phyloP scores from a whole-genome alignment of 129 eudicot genomes.

The Heracleum sosnowskyi region DNA sequence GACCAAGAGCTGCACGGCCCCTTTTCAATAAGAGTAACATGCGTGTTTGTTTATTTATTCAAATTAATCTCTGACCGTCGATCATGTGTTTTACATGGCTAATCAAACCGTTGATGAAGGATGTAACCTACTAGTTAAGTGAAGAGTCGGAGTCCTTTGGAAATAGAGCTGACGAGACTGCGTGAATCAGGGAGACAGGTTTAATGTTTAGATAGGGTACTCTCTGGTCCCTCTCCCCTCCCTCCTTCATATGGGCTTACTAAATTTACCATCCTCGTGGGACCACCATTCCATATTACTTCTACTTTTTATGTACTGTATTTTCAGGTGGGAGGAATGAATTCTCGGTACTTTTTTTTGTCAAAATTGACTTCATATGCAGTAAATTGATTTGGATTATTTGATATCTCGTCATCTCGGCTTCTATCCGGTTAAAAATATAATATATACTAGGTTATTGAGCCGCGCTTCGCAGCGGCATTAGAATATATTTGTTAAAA shows the following conservation, averaged over 20 bases:
- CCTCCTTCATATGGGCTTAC: too few relatives aligned
- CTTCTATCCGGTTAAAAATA: too few relatives aligned
- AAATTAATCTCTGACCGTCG: background rate
- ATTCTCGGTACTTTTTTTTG: background rate
- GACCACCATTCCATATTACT: background rate
- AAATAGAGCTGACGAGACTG: background rate
- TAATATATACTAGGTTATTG: too few relatives aligned
- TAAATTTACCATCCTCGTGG: background rate
- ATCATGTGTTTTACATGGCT: too few relatives aligned
- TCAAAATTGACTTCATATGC: background rate
- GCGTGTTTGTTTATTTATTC: background rate
- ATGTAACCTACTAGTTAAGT: background rate
- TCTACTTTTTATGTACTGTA: background rate
- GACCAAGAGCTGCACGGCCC: background rate
- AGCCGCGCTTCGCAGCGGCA: too few relatives aligned
- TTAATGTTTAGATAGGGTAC: background rate
- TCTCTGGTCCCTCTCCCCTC: too few relatives aligned
- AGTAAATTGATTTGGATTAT: too few relatives aligned
- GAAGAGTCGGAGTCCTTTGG: background rate
- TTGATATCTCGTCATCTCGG: too few relatives aligned
- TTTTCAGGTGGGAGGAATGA: background rate
- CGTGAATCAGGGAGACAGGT: background rate
- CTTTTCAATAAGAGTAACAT: background rate
- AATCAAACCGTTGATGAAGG: background rate
- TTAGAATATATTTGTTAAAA: too few relatives aligned